These are phyloP conservation scores for Talaromyces sp. DNA, from an alignment of 2,329 filamentous ascomycete species.

Conservation along the genomic window DNA sequence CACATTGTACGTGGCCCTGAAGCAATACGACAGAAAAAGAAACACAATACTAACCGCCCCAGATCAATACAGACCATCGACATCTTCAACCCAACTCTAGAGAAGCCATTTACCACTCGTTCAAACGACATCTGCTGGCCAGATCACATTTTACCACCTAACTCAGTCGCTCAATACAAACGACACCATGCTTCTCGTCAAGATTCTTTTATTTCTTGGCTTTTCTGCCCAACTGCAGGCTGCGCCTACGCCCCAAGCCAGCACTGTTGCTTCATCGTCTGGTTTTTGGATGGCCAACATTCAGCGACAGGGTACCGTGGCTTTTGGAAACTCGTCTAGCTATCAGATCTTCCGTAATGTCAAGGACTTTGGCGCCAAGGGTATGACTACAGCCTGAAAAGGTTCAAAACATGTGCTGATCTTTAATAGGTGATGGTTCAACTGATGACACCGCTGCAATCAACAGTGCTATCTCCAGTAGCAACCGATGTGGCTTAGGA, in stretches of 20 bases:
- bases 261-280: constrained; percentile 32
- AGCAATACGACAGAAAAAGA: neutral
- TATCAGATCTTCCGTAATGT: constrained; percentile 79
- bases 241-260: constrained; percentile 29
- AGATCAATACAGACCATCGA: neutral
- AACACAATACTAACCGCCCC: neutral
- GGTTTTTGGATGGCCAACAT: constrained; percentile 73
- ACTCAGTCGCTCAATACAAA: neutral
- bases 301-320: constrained; percentile 65
- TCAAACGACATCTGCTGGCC: constrained; percentile 14
- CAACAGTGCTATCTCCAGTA: constrained; percentile 76
- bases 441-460: constrained; percentile 88
- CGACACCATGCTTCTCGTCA: constrained; percentile 23
- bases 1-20: neutral
- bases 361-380: constrained; percentile 70
- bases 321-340: constrained; percentile 55
- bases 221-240: constrained; percentile 31
- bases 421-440: constrained; percentile 56
- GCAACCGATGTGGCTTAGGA: constrained; percentile 72
- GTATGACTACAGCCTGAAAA: constrained; percentile 47
- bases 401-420: constrained; percentile 21
- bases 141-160: constrained; percentile 12
- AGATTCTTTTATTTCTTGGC: constrained; percentile 36
- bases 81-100: neutral
- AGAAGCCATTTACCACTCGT: constrained; percentile 10